phyloP scores from a whole-genome alignment of 371 early-diverging fungal species.

The Mucor indicus region DNA sequence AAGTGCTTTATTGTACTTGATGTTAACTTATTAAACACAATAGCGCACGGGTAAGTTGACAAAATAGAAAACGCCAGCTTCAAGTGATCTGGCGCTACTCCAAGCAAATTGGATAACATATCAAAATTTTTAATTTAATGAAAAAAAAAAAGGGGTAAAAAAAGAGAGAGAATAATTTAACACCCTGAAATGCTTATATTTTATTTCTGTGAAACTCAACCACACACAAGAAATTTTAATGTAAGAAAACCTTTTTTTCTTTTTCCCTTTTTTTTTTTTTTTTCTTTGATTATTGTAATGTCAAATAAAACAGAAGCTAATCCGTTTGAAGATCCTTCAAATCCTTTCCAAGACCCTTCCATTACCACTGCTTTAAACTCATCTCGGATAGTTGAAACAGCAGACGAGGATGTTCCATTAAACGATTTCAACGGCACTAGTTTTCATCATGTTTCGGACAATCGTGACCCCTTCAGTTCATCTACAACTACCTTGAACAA shows the following conservation, averaged over 20 bases:
- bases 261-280: no score
- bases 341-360: constrained; percentile 66
- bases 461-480: constrained; percentile 29
- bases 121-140: no score
- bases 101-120: constrained; percentile 13
- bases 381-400: constrained; percentile 18
- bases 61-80: constrained; percentile 51
- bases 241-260: no score
- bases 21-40: constrained; percentile 50
- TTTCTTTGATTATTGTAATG: constrained; percentile 1
- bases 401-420: constrained; percentile 12
- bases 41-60: constrained; percentile 53
- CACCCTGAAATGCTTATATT: no score
- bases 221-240: no score
- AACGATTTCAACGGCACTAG: constrained; percentile 33
- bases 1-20: constrained; percentile 58
- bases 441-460: constrained; percentile 36
- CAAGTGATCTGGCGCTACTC: constrained; percentile 50
- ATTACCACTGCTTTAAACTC: constrained; percentile 51
- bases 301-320: constrained; percentile 15
- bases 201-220: no score
- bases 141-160: no score
- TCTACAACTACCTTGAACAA: constrained; percentile 1
- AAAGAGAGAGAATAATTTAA: no score
- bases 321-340: constrained; percentile 56